phyloP scores from a whole-genome alignment of 2,329 filamentous ascomycete species.

The Colletotrichum sp. region DNA sequence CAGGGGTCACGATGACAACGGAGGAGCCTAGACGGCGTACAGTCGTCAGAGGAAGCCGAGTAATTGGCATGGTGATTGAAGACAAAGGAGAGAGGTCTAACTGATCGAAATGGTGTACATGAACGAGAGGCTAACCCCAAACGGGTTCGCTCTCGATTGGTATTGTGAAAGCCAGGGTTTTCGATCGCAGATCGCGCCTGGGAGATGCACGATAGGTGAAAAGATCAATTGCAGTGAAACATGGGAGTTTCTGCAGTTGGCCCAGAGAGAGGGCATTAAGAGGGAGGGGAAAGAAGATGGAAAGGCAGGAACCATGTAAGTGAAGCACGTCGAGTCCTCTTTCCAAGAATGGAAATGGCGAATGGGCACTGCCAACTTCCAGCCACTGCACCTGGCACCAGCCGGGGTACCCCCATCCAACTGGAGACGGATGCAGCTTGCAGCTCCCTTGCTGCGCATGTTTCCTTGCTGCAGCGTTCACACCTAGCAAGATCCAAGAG shows the following conservation, averaged over 20 bases:
- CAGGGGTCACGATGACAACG: slow-evolving; percentile 63
- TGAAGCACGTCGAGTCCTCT: neutral
- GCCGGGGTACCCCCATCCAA: neutral
- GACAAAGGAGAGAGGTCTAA: neutral
- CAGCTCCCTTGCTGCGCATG: neutral
- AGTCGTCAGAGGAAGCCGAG: slow-evolving; percentile 50
- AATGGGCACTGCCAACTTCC: neutral
- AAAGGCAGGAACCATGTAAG: neutral
- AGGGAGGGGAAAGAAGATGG: neutral
- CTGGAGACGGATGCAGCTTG: neutral
- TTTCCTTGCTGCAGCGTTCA: slow-evolving; percentile 2
- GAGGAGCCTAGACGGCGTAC: slow-evolving; percentile 65
- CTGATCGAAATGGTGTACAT: neutral
- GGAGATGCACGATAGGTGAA: neutral
- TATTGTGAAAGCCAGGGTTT: neutral
- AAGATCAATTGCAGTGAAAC: neutral
- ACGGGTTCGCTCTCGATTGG: neutral
- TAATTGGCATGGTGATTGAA: slow-evolving; percentile 52
- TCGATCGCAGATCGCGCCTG: neutral
- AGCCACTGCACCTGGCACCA: neutral
- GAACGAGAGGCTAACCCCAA: neutral
- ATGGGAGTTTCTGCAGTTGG: neutral
- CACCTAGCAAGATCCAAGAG: neutral
- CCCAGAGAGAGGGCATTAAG: neutral
- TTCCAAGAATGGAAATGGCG: neutral